phyloP scores from a whole-genome alignment of 495 filamentous ascomycete species.

The Hyaloscypha variabilis region DNA sequence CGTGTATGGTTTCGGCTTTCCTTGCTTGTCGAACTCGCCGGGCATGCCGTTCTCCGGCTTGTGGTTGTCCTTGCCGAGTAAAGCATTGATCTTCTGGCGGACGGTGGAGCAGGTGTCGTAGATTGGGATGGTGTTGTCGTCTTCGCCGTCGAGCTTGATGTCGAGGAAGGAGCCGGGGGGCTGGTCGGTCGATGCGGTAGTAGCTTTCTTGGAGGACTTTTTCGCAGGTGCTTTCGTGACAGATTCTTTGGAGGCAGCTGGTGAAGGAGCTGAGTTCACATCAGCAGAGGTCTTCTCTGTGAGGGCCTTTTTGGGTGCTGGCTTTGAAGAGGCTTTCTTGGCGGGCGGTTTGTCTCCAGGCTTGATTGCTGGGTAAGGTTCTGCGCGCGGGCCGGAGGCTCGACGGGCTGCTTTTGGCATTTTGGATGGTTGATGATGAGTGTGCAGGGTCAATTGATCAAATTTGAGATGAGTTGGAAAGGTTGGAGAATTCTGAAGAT shows the following conservation, averaged over 20 bases:
- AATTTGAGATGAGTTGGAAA: background rate
- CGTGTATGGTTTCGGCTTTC: slow-evolving; percentile 33
- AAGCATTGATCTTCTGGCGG: slow-evolving; percentile 53
- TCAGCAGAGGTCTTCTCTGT: slow-evolving; percentile 1
- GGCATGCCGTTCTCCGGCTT: slow-evolving; percentile 21
- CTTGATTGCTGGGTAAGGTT: slow-evolving; percentile 8
- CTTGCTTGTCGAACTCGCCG: slow-evolving; percentile 5
- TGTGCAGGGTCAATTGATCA: background rate
- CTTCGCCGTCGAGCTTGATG: slow-evolving; percentile 43
- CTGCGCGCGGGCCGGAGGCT: background rate
- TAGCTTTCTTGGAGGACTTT: background rate
- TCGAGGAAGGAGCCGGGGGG: slow-evolving; percentile 15
- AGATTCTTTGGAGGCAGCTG: background rate
- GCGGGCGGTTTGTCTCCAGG: slow-evolving; percentile 1
- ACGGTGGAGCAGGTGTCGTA: slow-evolving; percentile 62
- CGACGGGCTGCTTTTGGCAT: slow-evolving; percentile 20
- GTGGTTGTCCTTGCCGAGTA: slow-evolving; percentile 49
- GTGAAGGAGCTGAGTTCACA: background rate
- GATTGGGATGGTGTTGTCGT: slow-evolving; percentile 38
- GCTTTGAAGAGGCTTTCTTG: background rate
- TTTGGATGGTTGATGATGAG: background rate
- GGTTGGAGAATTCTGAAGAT: background rate
- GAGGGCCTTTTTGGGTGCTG: background rate
- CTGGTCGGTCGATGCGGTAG: background rate
- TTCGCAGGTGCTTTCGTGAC: background rate